phyloP scores from a whole-genome alignment of 2,329 filamentous ascomycete genomes.

The Escovopsis weberi region DNA sequence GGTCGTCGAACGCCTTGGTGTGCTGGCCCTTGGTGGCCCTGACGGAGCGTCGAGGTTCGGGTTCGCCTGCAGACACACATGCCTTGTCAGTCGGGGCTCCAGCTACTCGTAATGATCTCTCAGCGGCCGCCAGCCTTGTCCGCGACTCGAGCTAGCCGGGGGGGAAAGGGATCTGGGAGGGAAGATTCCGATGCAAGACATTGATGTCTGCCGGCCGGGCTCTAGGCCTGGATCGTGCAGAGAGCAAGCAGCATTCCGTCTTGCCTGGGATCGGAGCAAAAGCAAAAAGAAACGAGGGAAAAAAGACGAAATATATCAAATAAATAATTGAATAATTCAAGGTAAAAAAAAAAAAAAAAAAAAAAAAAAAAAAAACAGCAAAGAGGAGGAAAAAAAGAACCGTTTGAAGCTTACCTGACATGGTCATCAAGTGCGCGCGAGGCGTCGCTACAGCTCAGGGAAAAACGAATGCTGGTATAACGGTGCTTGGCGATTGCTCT shows the following conservation, averaged over 20 bases:
- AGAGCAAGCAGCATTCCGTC: too few species aligned
- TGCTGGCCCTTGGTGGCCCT: slow-evolving; percentile 95
- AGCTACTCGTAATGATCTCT: too few species aligned
- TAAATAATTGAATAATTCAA: too few species aligned
- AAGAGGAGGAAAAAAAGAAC: neutral
- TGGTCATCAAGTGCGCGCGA: slow-evolving; percentile 8
- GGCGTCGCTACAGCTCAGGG: slow-evolving; percentile 2
- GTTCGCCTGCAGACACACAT: slow-evolving; percentile 24
- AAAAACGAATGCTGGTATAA: neutral
- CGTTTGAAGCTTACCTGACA: slow-evolving; percentile 20
- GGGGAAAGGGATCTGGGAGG: too few species aligned
- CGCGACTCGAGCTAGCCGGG: too few species aligned
- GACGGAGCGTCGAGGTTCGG: slow-evolving; percentile 82
- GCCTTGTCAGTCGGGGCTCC: slow-evolving; percentile 10
- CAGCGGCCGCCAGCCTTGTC: too few species aligned
- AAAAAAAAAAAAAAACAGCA: too few species aligned
- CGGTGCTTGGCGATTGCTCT: neutral
- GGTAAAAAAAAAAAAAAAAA: neutral
- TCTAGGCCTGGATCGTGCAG: too few species aligned
- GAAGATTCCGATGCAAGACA: too few species aligned
- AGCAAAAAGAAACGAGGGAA: slow-evolving; percentile 1
- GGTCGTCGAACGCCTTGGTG: slow-evolving; percentile 69
- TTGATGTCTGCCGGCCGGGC: too few species aligned
- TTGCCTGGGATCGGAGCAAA: too few species aligned
- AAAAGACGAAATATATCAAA: too few species aligned